These are phyloP conservation scores for Drechslerella dactyloides DNA, from an alignment of 2,329 filamentous ascomycete species.

Conservation along the genomic window DNA sequence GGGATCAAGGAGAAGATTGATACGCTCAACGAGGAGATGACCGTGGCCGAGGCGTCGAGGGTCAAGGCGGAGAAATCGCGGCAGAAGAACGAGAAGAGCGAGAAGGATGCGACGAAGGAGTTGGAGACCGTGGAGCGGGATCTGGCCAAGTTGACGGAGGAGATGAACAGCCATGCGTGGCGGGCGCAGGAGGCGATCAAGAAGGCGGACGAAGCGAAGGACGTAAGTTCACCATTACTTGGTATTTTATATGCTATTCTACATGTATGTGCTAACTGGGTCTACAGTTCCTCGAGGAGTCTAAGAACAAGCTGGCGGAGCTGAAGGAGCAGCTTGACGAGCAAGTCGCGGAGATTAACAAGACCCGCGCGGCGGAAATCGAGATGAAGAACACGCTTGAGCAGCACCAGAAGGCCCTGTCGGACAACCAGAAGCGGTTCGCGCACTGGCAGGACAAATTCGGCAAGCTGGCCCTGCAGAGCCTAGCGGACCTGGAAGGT, in stretches of 20 bases:
- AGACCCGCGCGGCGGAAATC: slow-evolving; percentile 86
- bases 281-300: slow-evolving; percentile 70
- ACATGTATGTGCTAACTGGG: slow-evolving; percentile 51
- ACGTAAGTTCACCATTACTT: slow-evolving; percentile 58
- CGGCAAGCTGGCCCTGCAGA: slow-evolving; percentile 80
- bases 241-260: neutral
- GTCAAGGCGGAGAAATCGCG: slow-evolving; percentile 94
- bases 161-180: slow-evolving; percentile 76
- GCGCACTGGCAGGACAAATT: slow-evolving; percentile 91
- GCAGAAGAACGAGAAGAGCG: slow-evolving; percentile 82
- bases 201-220: slow-evolving; percentile 81
- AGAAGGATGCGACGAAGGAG: slow-evolving; percentile 78
- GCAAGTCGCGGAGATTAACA: slow-evolving; percentile 83
- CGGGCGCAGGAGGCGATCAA: slow-evolving; percentile 75
- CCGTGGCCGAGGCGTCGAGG: slow-evolving; percentile 82
- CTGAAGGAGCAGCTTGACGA: slow-evolving; percentile 87
- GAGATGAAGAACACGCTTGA: slow-evolving; percentile 99
- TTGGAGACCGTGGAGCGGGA: slow-evolving; percentile 74
- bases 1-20: slow-evolving; percentile 83
- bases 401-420: slow-evolving; percentile 87
- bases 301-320: slow-evolving; percentile 78
- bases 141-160: slow-evolving; percentile 76
- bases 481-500: slow-evolving; percentile 70
- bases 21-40: slow-evolving; percentile 79
- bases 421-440: slow-evolving; percentile 82